Percentiles rank a stretch among this genome's conserved stretches.
Evolutionary conservation across 23 red algal species (phyloP).

Genomic region (Chondrus crispus): DNA sequence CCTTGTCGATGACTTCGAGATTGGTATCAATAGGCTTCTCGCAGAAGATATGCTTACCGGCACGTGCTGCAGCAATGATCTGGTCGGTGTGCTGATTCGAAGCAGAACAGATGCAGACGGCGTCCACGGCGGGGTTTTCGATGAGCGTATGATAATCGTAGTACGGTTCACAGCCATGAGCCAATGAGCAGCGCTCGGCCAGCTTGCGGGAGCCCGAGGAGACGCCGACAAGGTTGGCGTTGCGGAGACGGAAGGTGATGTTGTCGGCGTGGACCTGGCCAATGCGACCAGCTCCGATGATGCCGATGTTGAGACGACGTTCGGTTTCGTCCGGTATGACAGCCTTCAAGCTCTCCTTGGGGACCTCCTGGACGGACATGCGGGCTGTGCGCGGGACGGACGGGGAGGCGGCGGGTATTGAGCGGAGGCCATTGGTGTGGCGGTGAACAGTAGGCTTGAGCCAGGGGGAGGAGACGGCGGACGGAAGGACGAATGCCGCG

Average conservation of each 20-base stretch:
- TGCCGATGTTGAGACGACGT: constrained; percentile 63
- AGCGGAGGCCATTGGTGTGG: not conserved
- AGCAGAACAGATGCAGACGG: constrained; percentile 99
- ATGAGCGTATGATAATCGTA: constrained; percentile 93
- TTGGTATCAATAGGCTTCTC: constrained; percentile 98
- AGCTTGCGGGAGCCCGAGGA: constrained; percentile 85
- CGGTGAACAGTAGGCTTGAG: not conserved
- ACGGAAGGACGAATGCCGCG: not conserved
- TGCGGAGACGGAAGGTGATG: constrained; percentile 87
- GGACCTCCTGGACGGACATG: constrained; percentile 34
- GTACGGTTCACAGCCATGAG: constrained; percentile 85
- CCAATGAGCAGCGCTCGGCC: constrained; percentile 91
- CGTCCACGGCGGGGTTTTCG: constrained; percentile 86
- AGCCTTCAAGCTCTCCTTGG: constrained; percentile 44
- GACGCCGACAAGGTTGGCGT: constrained; percentile 89
- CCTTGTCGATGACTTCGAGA: constrained; percentile 84
- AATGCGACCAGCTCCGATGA: constrained; percentile 93
- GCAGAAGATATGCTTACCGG: constrained; percentile 99
- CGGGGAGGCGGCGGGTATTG: not conserved
- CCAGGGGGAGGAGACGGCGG: not conserved
- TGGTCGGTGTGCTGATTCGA: constrained; percentile 91
- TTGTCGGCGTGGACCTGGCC: constrained; percentile 99
- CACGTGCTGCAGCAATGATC: constrained; percentile 92
- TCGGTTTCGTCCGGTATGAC: constrained; percentile 5
- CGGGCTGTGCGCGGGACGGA: not conserved